Conservation (phyloP, 192 early-diverging fungal species). For the Gaertneriomyces semiglobifer region DNA sequence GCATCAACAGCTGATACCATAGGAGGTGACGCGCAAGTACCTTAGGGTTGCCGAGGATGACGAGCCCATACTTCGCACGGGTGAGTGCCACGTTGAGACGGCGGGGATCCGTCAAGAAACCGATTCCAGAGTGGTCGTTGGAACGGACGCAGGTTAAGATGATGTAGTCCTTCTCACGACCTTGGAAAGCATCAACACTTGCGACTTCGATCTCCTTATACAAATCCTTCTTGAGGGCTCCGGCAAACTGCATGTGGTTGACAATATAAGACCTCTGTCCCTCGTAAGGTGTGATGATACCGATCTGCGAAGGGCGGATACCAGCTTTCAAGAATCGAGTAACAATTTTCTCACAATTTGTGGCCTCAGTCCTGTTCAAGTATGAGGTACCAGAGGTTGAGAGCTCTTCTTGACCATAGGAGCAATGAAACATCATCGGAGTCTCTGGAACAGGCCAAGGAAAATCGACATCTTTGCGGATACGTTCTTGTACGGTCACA, state of each 20-base stretch:
- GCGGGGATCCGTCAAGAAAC: slow-evolving; percentile 71
- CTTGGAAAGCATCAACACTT: slow-evolving; percentile 97
- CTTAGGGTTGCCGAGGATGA: slow-evolving; percentile 73
- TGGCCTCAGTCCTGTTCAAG: slow-evolving; percentile 94
- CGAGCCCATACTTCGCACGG: slow-evolving; percentile 39
- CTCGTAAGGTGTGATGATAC: slow-evolving; percentile 98
- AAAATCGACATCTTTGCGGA: slow-evolving; percentile 84
- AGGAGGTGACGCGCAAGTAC: slow-evolving; percentile 89
- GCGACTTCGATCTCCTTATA: slow-evolving; percentile 99
- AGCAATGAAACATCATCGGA: slow-evolving; percentile 94
- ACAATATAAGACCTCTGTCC: slow-evolving; percentile 96
- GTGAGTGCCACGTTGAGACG: slow-evolving; percentile 49
- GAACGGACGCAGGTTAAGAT: slow-evolving; percentile 95
- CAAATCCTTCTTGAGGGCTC: slow-evolving; percentile 82
- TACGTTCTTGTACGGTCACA: slow-evolving; percentile 86
- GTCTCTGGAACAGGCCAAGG: slow-evolving; percentile 93
- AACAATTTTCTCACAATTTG: slow-evolving; percentile 95
- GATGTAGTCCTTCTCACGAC: slow-evolving; percentile 99
- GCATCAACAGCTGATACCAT: slow-evolving; percentile 94
- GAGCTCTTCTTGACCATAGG: slow-evolving; percentile 94
- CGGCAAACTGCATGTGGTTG: slow-evolving; percentile 92
- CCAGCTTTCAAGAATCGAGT: slow-evolving; percentile 88
- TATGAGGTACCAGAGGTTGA: slow-evolving; percentile 96
- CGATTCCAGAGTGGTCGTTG: slow-evolving; percentile 88
- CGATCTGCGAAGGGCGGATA: slow-evolving; percentile 85